Conservation (phyloP, 768 basidiomycete genomes). For the Lentinula guzmanii region DNA sequence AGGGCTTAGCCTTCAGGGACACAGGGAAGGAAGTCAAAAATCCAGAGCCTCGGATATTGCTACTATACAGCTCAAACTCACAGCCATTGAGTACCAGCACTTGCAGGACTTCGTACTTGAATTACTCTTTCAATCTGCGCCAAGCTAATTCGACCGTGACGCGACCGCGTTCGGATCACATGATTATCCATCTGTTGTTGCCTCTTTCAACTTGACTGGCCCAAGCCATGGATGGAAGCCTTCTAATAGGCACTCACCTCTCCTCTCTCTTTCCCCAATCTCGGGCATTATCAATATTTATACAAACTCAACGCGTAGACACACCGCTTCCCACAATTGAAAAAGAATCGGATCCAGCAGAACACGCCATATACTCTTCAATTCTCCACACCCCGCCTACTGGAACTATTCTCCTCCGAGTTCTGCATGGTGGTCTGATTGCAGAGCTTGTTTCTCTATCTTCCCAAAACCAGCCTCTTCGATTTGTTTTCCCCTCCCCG, state of each 20-base stretch:
- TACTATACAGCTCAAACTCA: no score
- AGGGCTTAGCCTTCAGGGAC: no score
- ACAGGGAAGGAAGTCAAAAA: no score
- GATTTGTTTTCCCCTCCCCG: conserved; percentile 71
- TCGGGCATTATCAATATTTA: conserved; percentile 41
- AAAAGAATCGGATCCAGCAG: conserved; percentile 36
- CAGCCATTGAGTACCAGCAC: no score
- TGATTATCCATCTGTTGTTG: not conserved
- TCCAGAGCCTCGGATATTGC: no score
- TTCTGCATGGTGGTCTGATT: conserved; percentile 68
- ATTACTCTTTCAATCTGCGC: no score
- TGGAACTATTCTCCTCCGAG: conserved; percentile 66
- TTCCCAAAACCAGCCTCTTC: conserved; percentile 56
- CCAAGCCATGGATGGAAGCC: conserved; percentile 13
- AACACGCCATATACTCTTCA: conserved; percentile 69
- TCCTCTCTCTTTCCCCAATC: conserved; percentile 56
- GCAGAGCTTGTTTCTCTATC: conserved; percentile 76
- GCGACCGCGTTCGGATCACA: not conserved
- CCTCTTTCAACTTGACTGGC: no score
- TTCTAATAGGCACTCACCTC: conserved; percentile 54
- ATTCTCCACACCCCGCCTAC: conserved; percentile 49
- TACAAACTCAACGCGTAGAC: conserved; percentile 57
- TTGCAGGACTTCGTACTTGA: no score
- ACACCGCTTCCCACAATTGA: conserved; percentile 36
- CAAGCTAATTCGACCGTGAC: no score